Conservation (phyloP, 192 early-diverging fungal species). For the Paraglomus brasilianum region DNA sequence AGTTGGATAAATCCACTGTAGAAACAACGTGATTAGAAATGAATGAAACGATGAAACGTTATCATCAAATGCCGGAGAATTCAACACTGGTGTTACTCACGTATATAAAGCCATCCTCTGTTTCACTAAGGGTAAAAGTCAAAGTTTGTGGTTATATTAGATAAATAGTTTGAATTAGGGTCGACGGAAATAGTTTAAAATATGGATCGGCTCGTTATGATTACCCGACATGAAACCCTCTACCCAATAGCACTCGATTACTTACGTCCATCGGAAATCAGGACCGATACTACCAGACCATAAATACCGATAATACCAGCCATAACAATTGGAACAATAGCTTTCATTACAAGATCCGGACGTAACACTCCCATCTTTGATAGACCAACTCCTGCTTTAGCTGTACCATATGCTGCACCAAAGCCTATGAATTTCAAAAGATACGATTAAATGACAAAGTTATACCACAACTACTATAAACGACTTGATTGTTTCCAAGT, state of each 20-base stretch:
- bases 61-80: too few relatives aligned
- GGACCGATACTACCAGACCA: conserved; percentile 94
- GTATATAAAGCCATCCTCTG: conserved; percentile 65
- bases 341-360: conserved; percentile 86
- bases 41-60: neutral
- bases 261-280: conserved; percentile 80
- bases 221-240: too few relatives aligned
- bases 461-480: neutral
- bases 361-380: conserved; percentile 83
- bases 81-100: conserved; percentile 29
- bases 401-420: conserved; percentile 91
- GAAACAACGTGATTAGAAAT: neutral
- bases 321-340: conserved; percentile 94
- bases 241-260: conserved; percentile 22
- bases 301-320: conserved; percentile 99
- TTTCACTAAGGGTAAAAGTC: conserved; percentile 27
- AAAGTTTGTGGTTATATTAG: neutral
- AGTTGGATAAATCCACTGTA: conserved; percentile 74
- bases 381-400: conserved; percentile 88
- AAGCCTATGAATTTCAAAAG: conserved; percentile 57
- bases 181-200: conserved; percentile 26
- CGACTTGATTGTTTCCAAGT: neutral
- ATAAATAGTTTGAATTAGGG: conserved; percentile 1
- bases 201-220: too few relatives aligned
- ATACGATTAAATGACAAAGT: conserved; percentile 13